Percentiles rank a stretch among this genome's conserved stretches.
These are phyloP conservation scores for Artomyces pyxidatus DNA, from an alignment of 768 basidiomycete species.

Conservation along the genomic window DNA sequence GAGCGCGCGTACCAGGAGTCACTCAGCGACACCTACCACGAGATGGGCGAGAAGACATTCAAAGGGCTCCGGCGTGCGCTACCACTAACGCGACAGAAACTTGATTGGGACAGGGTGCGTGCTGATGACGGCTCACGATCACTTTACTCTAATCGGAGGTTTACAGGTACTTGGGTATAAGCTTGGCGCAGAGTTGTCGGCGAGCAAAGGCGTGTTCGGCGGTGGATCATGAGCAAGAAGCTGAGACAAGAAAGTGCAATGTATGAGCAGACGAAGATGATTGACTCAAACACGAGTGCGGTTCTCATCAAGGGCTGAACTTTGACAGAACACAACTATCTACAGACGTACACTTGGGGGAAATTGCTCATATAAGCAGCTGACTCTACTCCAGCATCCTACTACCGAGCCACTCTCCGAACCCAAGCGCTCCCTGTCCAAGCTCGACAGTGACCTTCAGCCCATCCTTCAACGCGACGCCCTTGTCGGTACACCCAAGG, in stretches of 20 bases:
- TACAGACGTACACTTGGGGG: too few relatives aligned
- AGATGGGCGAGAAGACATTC: conserved; percentile 92
- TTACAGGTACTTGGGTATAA: conserved; percentile 53
- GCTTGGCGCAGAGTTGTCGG: conserved; percentile 67
- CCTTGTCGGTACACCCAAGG: conserved; percentile 37
- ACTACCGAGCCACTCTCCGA: too few relatives aligned
- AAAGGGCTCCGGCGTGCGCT: conserved; percentile 83
- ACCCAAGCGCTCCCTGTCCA: too few relatives aligned
- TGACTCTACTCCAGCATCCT: too few relatives aligned
- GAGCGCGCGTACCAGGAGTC: conserved; percentile 73
- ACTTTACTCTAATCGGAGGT: conserved; percentile 20
- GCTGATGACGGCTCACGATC: not conserved
- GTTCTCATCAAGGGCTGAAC: too few relatives aligned
- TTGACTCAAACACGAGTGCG: too few relatives aligned
- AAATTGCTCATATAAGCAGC: too few relatives aligned
- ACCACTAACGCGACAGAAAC: conserved; percentile 86
- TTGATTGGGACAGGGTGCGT: conserved; percentile 90
- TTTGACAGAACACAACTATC: too few relatives aligned
- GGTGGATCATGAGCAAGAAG: too few relatives aligned
- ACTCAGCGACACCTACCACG: conserved; percentile 75
- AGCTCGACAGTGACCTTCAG: too few relatives aligned
- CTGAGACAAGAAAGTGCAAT: too few relatives aligned
- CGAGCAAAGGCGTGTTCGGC: conserved; percentile 50
- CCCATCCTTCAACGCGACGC: not conserved
- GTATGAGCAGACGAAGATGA: too few relatives aligned